Percentiles rank a stretch among this genome's conserved stretches.
These are phyloP conservation scores for Tylopilus plumbeoviolaceoides DNA, from an alignment of 768 basidiomycete species.

Conservation along the genomic window DNA sequence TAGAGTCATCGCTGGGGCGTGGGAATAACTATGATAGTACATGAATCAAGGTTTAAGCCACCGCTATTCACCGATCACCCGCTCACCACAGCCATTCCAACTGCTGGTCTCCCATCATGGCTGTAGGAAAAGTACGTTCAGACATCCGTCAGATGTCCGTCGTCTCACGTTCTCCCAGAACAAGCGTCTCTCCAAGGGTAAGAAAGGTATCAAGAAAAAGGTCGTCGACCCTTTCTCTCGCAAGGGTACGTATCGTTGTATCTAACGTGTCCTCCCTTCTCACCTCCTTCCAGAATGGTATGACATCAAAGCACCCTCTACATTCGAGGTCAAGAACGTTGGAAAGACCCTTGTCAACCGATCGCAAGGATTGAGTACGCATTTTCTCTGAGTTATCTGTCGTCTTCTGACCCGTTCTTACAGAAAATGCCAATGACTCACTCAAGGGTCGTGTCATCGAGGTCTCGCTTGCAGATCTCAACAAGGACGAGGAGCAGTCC, in stretches of 20 bases:
- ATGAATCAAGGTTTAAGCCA: slow-evolving; percentile 62
- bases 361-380: slow-evolving; percentile 96
- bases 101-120: slow-evolving; percentile 56
- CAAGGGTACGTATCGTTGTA: slow-evolving; percentile 63
- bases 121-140: slow-evolving; percentile 77
- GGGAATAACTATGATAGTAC: slow-evolving; percentile 40
- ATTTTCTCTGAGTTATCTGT: neutral
- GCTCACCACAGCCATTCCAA: slow-evolving; percentile 36
- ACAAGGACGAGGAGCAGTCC: slow-evolving; percentile 99
- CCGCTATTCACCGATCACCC: slow-evolving; percentile 19
- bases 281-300: slow-evolving; percentile 79
- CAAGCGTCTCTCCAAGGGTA: slow-evolving; percentile 96
- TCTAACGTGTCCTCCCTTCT: neutral
- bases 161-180: slow-evolving; percentile 50
- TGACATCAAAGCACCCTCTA: slow-evolving; percentile 97
- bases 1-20: slow-evolving; percentile 36
- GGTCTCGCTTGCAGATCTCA: slow-evolving; percentile 93
- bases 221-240: slow-evolving; percentile 99
- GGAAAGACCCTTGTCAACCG: slow-evolving; percentile 99
- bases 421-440: slow-evolving; percentile 98
- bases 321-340: slow-evolving; percentile 94
- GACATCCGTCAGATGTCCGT: neutral
- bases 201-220: slow-evolving; percentile 99
- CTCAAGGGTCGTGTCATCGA: slow-evolving; percentile 96
- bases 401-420: slow-evolving; percentile 6